Evolutionary conservation across 225 moss, liverwort and hornwort genomes (phyloP), one percentile per base, ranked within the genome.

Genomic region (Marchantia paleacea): DNA sequence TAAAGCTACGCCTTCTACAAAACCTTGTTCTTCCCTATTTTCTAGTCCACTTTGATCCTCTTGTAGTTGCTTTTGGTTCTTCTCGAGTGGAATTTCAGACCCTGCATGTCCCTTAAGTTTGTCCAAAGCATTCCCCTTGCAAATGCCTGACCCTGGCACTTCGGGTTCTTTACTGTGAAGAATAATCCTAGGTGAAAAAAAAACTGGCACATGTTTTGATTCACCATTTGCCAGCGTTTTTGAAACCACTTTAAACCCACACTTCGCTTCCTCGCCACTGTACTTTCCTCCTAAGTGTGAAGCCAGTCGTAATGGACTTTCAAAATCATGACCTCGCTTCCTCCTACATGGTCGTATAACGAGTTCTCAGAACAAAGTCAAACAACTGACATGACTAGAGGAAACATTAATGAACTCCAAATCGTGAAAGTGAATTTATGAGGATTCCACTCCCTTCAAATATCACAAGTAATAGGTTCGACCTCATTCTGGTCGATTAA

Each of bases 131-230:
- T 78, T n/a, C 19, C 81, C 68, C 82, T 49, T 82, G 81, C 72
- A 82, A 72, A 39, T 69, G 26, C 62, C 29, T 51, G 75, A 82
- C 31, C 75, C 72, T 72, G 26, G n/a, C 22, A 20, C 20, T 25
- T 58, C 52, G 10, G n/a, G n/a, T 26, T 52, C 69, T 73, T 81
- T 63, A 79, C 58, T 75, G 75, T 80, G 81, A 79, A 85, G 81
- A 71, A 86, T 55, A 81, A 95, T 88, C 58, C 94, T 88, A 74
- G 90, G 90, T 84, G 92, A 95, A 81, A 87, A 90, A 82, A 95
- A 99, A 24, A 91, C 57, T 80, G 90, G 90, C 75, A 84, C 71
- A 67, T 39, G 71, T 22, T 60, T 61, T 12, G 75, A 22, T 68
- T 76, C 66, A 73, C 54, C 66, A 67, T 54, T 55, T 52, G 57